Conservation (phyloP, 805 yeast species). For the Metschnikowia gelsemii region DNA sequence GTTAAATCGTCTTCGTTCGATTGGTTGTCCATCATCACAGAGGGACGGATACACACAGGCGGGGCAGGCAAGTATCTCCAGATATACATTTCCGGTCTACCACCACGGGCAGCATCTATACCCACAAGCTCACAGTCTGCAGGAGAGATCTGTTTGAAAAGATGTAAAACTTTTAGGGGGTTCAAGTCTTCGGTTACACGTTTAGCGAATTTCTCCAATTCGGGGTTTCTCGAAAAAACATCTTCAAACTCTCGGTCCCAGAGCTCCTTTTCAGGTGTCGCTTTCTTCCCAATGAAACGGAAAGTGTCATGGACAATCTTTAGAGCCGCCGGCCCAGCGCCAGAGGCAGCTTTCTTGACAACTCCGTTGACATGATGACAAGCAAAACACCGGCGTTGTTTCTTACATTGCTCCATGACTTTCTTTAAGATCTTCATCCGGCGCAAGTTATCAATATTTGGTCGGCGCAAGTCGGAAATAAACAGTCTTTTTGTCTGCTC, state of each 20-base stretch:
- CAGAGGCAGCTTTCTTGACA: conserved; percentile 92
- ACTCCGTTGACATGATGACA: conserved; percentile 95
- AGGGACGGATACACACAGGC: conserved; percentile 97
- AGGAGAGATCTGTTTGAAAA: conserved; percentile 83
- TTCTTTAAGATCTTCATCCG: conserved; percentile 86
- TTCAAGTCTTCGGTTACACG: conserved; percentile 91
- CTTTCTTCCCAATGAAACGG: conserved; percentile 91
- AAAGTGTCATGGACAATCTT: conserved; percentile 95
- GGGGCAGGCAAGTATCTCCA: conserved; percentile 99
- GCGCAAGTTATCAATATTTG: conserved; percentile 84
- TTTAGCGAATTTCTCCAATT: conserved; percentile 80
- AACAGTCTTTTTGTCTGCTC: conserved; percentile 70
- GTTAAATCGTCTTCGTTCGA: conserved; percentile 97
- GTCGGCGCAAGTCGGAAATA: conserved; percentile 76
- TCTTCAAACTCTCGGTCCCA: conserved; percentile 88
- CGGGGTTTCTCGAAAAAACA: conserved; percentile 76
- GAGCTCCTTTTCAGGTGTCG: conserved; percentile 74
- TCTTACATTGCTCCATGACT: conserved; percentile 88
- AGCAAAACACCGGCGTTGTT: conserved; percentile 83
- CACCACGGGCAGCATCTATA: conserved; percentile 80
- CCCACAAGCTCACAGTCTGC: conserved; percentile 92
- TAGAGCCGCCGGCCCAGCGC: conserved; percentile 88
- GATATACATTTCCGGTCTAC: conserved; percentile 92
- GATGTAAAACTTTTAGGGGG: conserved; percentile 82
- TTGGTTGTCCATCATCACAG: conserved; percentile 88